Conservation (phyloP, 2,329 filamentous ascomycete species). For the Alternaria infectoria region DNA sequence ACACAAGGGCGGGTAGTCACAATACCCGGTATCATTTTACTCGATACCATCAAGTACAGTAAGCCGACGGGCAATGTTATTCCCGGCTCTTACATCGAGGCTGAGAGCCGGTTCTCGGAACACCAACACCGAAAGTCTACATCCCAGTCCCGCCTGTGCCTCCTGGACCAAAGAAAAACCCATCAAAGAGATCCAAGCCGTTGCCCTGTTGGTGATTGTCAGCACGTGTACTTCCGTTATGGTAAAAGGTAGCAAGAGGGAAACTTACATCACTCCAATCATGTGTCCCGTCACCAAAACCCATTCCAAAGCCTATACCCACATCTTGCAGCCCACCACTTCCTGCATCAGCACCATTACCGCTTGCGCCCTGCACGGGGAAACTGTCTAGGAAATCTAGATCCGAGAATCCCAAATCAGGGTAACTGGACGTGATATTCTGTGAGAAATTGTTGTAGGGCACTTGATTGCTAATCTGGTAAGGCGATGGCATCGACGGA, state of each 20-base stretch:
- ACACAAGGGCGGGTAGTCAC: not conserved
- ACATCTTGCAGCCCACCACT: conserved; percentile 59
- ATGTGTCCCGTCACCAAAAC: conserved; percentile 57
- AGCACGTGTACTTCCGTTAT: not conserved
- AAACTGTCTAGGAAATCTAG: conserved; percentile 63
- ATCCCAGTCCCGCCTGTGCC: conserved; percentile 7
- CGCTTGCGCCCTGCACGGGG: conserved; percentile 38
- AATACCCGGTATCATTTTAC: not conserved
- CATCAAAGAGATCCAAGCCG: conserved; percentile 65
- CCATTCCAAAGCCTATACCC: conserved; percentile 64
- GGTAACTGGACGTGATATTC: conserved; percentile 35
- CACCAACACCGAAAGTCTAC: not conserved
- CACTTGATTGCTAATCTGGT: conserved; percentile 37
- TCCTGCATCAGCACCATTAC: conserved; percentile 45
- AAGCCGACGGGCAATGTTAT: not conserved
- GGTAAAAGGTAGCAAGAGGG: not conserved
- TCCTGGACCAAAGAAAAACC: conserved; percentile 55
- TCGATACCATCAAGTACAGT: not conserved
- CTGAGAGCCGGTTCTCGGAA: not conserved
- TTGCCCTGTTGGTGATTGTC: conserved; percentile 19
- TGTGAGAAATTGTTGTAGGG: conserved; percentile 41
- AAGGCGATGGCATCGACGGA: conserved; percentile 27
- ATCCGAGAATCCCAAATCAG: conserved; percentile 51
- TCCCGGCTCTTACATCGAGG: not conserved
- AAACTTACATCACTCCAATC: conserved; percentile 57